Base-by-base conservation (phyloP, 2,329 filamentous ascomycete genomes). In the Fusarium sp. region DNA sequence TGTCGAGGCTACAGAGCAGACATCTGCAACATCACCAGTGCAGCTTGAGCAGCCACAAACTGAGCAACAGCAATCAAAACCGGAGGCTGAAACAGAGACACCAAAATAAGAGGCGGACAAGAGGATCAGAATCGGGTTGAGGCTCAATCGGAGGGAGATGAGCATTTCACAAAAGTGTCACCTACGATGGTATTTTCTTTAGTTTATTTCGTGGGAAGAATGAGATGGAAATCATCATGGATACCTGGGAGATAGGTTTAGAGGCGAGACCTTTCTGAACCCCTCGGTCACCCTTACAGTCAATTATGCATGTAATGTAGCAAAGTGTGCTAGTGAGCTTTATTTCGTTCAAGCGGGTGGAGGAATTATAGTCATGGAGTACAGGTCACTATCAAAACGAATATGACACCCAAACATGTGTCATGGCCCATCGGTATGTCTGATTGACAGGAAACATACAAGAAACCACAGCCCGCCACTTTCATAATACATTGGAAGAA, bases 261-360 rank as follows among this genome's bases (percentile, higher is more conserved):
- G 56, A 49, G 58, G 63, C 60, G 49, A 32, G 49, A 47, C 57
- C 57, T 32, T 46, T 49, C 24, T 48, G 51, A 41, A 29, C 40
- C 56, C 61, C 49, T 55, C 24, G 49, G 30, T 52, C 51, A 64
- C 61, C 57, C 55, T 72, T 72, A 67, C 61, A 69, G 68, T 67
- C 62, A 54, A 69, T 74, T 72, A 73, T 69, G 51, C 64, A 68
- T 75, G 72, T 73, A 75, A 73, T 75, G 63, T 71, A 69, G 60
- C 56, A 55, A 27, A 44, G 63, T 71, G 53, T 61, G 64, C 44
- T 54, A 66, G 47, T 25, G 54, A 65, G 62, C 32, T 59, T 67
- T 67, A 57, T 71, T 69, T 53, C 56, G 47, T 71, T 67, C 42
- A 29, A 73, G 71, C 67, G 71, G 69, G 69, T 61, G 61, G 65